A percentile compares a stretch with the other conserved stretches of the same genome.
phyloP scores from a whole-genome alignment of 2,329 filamentous ascomycete species.

The Neoarthrinium moseri region DNA sequence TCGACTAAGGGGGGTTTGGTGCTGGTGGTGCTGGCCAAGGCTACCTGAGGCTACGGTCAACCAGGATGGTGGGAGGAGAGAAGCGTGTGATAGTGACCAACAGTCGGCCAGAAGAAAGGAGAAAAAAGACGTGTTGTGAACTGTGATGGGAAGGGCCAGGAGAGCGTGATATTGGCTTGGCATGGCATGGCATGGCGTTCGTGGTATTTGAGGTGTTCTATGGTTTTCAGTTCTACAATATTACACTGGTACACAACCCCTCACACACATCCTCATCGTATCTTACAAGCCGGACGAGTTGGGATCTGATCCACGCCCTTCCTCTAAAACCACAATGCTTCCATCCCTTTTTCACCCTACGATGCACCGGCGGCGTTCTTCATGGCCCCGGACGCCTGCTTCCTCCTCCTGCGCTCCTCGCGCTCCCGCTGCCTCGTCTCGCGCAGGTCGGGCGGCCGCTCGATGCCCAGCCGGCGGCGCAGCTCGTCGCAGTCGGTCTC shows the following conservation, averaged over 20 bases:
- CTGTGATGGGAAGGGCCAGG: neutral
- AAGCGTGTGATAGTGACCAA: too few species aligned
- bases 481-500: slow-evolving; percentile 79
- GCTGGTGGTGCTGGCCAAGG: slow-evolving; percentile 29
- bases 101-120: neutral
- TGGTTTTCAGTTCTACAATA: slow-evolving; percentile 1
- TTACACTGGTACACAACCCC: slow-evolving; percentile 8
- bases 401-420: slow-evolving; percentile 66
- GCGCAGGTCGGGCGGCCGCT: slow-evolving; percentile 84
- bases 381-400: slow-evolving; percentile 35
- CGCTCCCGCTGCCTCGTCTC: slow-evolving; percentile 70
- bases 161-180: neutral
- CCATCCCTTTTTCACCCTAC: neutral
- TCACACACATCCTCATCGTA: neutral
- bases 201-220: neutral
- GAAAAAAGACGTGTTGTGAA: slow-evolving; percentile 13
- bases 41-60: too few species aligned
- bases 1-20: slow-evolving; percentile 46
- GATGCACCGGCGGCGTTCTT: neutral
- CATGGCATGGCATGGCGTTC: slow-evolving; percentile 22
- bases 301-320: neutral
- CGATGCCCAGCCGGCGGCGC: slow-evolving; percentile 74
- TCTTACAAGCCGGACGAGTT: too few species aligned
- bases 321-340: neutral
- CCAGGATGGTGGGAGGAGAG: too few species aligned